Evolutionary conservation across 2,329 filamentous ascomycete genomes (phyloP).

Genomic region (Tolypocladium tundrense): DNA sequence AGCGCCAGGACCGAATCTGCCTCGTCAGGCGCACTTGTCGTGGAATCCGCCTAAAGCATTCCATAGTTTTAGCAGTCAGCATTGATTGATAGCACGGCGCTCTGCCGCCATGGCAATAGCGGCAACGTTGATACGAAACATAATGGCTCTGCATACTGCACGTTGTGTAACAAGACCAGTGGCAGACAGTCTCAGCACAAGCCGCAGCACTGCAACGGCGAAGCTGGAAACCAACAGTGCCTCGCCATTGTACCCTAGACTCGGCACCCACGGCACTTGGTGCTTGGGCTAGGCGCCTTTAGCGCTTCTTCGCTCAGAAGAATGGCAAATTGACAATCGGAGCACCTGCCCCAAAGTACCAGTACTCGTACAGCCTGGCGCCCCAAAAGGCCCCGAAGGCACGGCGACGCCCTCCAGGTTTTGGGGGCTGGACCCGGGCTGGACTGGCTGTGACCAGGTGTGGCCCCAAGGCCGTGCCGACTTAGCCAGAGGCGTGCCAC

Average conservation of each 20-base stretch:
- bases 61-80: too few species aligned
- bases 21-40: background rate
- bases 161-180: background rate
- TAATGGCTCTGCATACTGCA: background rate
- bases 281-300: conserved; percentile 8
- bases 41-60: background rate
- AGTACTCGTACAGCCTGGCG: background rate
- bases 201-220: background rate
- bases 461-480: conserved; percentile 7
- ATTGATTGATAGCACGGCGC: background rate
- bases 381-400: background rate
- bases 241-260: background rate
- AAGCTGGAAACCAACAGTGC: background rate
- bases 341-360: background rate
- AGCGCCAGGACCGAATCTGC: background rate
- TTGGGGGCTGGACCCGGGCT: background rate
- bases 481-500: conserved; percentile 9
- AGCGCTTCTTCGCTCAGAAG: background rate
- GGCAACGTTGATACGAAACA: background rate
- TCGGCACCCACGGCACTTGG: conserved; percentile 21
- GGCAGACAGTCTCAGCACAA: background rate
- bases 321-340: background rate
- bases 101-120: background rate
- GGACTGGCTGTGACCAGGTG: background rate
- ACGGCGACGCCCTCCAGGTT: background rate